Conservation (phyloP, 352 stramenopile species). For the Phytophthora palmivora region DNA sequence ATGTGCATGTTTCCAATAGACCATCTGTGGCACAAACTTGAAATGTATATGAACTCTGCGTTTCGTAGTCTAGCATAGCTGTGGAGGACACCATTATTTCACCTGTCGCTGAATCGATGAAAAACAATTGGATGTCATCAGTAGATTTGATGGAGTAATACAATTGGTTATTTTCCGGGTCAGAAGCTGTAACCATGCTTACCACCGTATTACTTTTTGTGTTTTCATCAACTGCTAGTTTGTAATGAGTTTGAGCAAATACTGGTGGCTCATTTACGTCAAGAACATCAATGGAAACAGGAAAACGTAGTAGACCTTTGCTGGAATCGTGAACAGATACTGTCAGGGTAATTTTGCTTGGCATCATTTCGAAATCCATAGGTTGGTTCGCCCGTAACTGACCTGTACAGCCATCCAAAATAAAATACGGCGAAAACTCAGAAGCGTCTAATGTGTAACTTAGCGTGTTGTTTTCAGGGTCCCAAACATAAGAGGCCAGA, state of each 20-base stretch:
- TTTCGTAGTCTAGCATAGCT: slow-evolving; percentile 28
- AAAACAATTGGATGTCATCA: background rate
- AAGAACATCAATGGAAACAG: slow-evolving; percentile 14
- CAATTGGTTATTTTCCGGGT: slow-evolving; percentile 22
- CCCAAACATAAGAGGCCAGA: slow-evolving; percentile 47
- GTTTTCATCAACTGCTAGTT: slow-evolving; percentile 28
- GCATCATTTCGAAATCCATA: slow-evolving; percentile 50
- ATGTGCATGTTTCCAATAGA: slow-evolving; percentile 8
- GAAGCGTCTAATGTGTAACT: slow-evolving; percentile 52
- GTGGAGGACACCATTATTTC: slow-evolving; percentile 5
- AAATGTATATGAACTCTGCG: slow-evolving; percentile 5
- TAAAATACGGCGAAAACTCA: slow-evolving; percentile 52
- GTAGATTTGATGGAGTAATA: slow-evolving; percentile 11
- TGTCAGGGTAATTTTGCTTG: slow-evolving; percentile 3
- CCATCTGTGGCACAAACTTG: slow-evolving; percentile 23
- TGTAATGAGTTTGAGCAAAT: slow-evolving; percentile 16
- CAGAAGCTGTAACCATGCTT: slow-evolving; percentile 15
- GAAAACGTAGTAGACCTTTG: slow-evolving; percentile 8
- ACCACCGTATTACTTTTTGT: slow-evolving; percentile 1
- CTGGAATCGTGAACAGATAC: slow-evolving; percentile 31
- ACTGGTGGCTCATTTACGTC: slow-evolving; percentile 33
- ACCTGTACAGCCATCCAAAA: slow-evolving; percentile 53
- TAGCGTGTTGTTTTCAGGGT: slow-evolving; percentile 63
- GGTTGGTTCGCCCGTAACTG: slow-evolving; percentile 45
- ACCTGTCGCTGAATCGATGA: slow-evolving; percentile 13